phyloP scores from a whole-genome alignment of 306 rosid species.

The Abrus precatorius region DNA sequence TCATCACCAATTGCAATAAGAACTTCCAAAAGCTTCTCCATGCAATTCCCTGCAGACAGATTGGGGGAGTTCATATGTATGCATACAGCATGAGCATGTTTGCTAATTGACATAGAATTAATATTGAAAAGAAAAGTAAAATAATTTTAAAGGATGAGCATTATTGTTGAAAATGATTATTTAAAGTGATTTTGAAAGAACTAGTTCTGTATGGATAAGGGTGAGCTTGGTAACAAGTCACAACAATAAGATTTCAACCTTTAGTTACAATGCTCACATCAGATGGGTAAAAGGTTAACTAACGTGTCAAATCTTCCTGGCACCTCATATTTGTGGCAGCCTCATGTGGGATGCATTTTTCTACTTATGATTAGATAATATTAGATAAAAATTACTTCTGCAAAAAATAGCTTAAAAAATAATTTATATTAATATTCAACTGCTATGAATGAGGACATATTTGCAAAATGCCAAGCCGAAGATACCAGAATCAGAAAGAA shows the following conservation, averaged over 20 bases:
- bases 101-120: constrained; percentile 1
- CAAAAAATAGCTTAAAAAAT: not conserved
- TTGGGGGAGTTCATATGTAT: not conserved
- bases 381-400: not conserved
- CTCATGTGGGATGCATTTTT: not conserved
- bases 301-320: not conserved
- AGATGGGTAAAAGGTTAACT: not conserved
- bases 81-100: constrained; percentile 9
- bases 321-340: constrained; percentile 21
- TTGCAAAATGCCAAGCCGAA: constrained; percentile 2
- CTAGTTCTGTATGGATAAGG: constrained; percentile 33
- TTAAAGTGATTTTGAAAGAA: constrained; percentile 27
- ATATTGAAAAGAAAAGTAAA: constrained; percentile 27
- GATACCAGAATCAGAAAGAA: constrained; percentile 8
- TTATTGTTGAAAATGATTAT: constrained; percentile 39
- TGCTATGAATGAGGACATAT: constrained; percentile 29
- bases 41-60: constrained; percentile 88
- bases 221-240: not conserved
- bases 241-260: constrained; percentile 2
- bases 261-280: not conserved
- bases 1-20: constrained; percentile 98
- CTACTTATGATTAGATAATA: not conserved
- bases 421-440: constrained; percentile 7
- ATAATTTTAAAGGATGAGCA: constrained; percentile 19
- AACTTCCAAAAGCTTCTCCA: constrained; percentile 99